phyloP scores from a whole-genome alignment of 2,329 filamentous ascomycete species.

The Incumbomyces delicatus region DNA sequence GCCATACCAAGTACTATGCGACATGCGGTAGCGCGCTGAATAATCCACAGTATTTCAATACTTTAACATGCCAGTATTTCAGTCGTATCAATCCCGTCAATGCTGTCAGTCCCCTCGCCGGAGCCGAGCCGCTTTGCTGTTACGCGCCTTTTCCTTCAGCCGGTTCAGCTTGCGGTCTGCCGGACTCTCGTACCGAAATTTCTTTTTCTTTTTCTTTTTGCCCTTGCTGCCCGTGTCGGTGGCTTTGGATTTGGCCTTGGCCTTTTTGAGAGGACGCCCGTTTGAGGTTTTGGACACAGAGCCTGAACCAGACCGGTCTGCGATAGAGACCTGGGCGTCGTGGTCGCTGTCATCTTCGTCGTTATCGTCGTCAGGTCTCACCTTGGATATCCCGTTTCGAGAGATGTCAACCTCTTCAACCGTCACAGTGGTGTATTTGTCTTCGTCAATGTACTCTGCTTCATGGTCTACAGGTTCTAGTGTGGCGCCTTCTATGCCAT shows the following conservation, averaged over 20 bases:
- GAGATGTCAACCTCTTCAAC: conserved; percentile 79
- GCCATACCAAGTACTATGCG: conserved; percentile 13
- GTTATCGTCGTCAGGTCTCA: conserved; percentile 21
- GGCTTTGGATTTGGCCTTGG: conserved; percentile 32
- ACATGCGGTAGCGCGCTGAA: conserved; percentile 11
- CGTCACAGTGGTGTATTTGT: conserved; percentile 89
- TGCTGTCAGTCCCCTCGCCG: conserved; percentile 29
- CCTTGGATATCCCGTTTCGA: conserved; percentile 59
- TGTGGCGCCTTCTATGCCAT: conserved; percentile 49
- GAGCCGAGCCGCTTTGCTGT: conserved; percentile 58
- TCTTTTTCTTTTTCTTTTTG: conserved; percentile 71
- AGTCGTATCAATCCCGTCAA: no score
- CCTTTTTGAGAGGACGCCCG: conserved; percentile 26
- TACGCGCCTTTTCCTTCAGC: conserved; percentile 57
- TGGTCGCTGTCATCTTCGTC: conserved; percentile 21
- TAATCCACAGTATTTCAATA: neutral
- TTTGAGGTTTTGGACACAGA: neutral
- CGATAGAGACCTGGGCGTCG: conserved; percentile 17
- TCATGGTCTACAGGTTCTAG: conserved; percentile 58
- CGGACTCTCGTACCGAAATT: conserved; percentile 89
- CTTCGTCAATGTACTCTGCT: conserved; percentile 93
- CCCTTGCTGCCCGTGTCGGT: conserved; percentile 16
- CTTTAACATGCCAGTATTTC: neutral
- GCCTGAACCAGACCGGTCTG: neutral
- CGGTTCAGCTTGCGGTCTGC: conserved; percentile 58